These are phyloP conservation scores for Trametes sanguinea DNA, from an alignment of 768 basidiomycete species.

Conservation along the genomic window DNA sequence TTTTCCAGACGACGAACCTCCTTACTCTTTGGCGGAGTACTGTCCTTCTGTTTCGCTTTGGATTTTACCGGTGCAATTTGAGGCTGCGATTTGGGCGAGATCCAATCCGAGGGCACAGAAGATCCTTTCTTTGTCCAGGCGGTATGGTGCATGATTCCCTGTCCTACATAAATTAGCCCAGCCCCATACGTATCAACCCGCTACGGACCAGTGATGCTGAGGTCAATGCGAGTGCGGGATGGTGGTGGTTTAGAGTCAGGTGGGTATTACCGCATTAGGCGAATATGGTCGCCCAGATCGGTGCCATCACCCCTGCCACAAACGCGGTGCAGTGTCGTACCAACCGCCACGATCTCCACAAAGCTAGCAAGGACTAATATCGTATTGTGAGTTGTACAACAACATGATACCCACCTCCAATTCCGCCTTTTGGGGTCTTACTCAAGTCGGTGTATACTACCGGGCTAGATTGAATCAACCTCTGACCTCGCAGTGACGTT, in stretches of 20 bases:
- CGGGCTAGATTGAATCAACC: too few species aligned
- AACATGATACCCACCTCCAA: too few species aligned
- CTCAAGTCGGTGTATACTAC: too few species aligned
- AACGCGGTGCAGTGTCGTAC: background rate
- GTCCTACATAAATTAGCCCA: background rate
- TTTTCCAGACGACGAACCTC: conserved; percentile 50
- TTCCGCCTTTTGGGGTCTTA: too few species aligned
- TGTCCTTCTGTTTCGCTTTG: conserved; percentile 38
- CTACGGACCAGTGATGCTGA: too few species aligned
- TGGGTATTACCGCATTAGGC: conserved; percentile 2
- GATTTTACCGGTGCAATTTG: conserved; percentile 33
- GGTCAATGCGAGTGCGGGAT: background rate
- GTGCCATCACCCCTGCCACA: background rate
- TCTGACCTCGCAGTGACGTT: too few species aligned
- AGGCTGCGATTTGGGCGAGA: conserved; percentile 37
- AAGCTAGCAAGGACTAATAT: too few species aligned
- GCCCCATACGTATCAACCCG: too few species aligned
- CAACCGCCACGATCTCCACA: background rate
- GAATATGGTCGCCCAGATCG: conserved; percentile 1
- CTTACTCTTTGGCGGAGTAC: conserved; percentile 45
- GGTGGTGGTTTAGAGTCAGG: background rate
- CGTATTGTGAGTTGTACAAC: too few species aligned
- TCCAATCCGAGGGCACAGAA: conserved; percentile 59
- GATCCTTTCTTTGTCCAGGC: conserved; percentile 46
- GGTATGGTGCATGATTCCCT: conserved; percentile 42